These are phyloP conservation scores for Candida krabiensis DNA, from an alignment of 805 yeast genomes.

Conservation along the genomic window DNA sequence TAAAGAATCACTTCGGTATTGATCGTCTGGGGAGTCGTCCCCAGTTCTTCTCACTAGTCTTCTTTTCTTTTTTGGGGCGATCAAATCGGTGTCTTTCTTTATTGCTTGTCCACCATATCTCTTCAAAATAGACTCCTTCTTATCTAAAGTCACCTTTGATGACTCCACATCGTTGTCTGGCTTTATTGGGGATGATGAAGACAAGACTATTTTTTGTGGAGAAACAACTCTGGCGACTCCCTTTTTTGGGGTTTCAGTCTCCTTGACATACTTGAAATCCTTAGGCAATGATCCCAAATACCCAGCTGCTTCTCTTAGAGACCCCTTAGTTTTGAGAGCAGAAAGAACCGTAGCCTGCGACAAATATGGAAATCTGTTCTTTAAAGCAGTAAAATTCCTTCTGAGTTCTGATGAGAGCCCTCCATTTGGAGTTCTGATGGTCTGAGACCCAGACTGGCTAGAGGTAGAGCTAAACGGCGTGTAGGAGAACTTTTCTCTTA, in stretches of 20 bases:
- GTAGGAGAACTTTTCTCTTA: conserved; percentile 46
- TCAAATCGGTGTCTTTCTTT: conserved; percentile 2
- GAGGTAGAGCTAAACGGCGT: conserved; percentile 14
- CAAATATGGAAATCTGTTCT: conserved; percentile 33
- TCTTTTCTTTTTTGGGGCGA: conserved; percentile 30
- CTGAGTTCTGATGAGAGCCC: conserved; percentile 25
- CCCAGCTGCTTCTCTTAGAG: conserved; percentile 32
- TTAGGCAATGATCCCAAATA: conserved; percentile 27
- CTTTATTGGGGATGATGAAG: conserved; percentile 20
- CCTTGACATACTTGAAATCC: conserved; percentile 4
- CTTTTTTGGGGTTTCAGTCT: conserved; percentile 9
- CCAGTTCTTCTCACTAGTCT: conserved; percentile 25
- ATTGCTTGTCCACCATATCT: conserved; percentile 19
- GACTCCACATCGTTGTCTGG: conserved; percentile 25
- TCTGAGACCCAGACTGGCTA: conserved; percentile 1
- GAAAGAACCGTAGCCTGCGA: conserved; percentile 30
- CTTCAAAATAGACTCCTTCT: conserved; percentile 21
- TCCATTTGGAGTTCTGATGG: conserved; percentile 16
- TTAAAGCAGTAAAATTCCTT: conserved; percentile 31
- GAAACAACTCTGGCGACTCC: conserved; percentile 13
- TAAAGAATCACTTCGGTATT: conserved; percentile 1
- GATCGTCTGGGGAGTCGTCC: conserved; percentile 23
- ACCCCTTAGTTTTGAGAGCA: conserved; percentile 31
- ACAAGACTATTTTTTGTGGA: conserved; percentile 15
- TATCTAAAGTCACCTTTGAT: conserved; percentile 27